Percentiles rank a stretch among this genome's conserved stretches.
Evolutionary conservation across 2,329 filamentous ascomycete species (phyloP).

Genomic region (Lecanosticta acicola): DNA sequence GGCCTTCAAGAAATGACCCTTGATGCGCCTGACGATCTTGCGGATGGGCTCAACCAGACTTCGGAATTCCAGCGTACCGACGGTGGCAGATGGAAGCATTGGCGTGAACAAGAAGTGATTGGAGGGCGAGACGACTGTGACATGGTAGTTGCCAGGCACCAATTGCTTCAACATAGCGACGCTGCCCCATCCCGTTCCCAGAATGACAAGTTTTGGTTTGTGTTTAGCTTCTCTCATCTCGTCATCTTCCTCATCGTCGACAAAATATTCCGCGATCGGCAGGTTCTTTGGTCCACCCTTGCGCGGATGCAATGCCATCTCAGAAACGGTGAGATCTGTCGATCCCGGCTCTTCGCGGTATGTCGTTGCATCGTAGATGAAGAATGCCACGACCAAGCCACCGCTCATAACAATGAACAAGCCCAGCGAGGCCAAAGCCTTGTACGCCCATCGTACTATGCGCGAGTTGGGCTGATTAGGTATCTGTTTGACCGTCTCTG

Average conservation of each 20-base stretch:
- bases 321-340: slow-evolving; percentile 75
- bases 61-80: slow-evolving; percentile 85
- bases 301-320: slow-evolving; percentile 72
- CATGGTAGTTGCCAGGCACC: slow-evolving; percentile 86
- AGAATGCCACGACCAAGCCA: slow-evolving; percentile 71
- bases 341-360: slow-evolving; percentile 67
- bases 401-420: slow-evolving; percentile 68
- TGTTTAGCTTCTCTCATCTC: slow-evolving; percentile 66
- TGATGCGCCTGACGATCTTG: slow-evolving; percentile 68
- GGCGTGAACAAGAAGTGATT: slow-evolving; percentile 99
- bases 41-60: slow-evolving; percentile 91
- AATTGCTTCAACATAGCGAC: slow-evolving; percentile 87
- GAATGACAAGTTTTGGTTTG: slow-evolving; percentile 86
- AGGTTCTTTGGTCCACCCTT: slow-evolving; percentile 90
- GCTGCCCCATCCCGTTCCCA: slow-evolving; percentile 93
- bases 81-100: slow-evolving; percentile 94
- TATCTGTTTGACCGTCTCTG: slow-evolving; percentile 1
- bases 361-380: slow-evolving; percentile 87
- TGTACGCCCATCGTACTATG: slow-evolving; percentile 55
- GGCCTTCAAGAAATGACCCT: slow-evolving; percentile 86
- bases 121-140: slow-evolving; percentile 87
- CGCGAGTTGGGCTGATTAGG: slow-evolving; percentile 22
- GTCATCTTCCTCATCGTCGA: slow-evolving; percentile 80
- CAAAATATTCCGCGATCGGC: slow-evolving; percentile 78
- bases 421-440: slow-evolving; percentile 66